Evolutionary conservation across 2,329 filamentous ascomycete genomes (phyloP), one percentile per base, ranked within the genome.

Genomic region (Penicillium sp.): DNA sequence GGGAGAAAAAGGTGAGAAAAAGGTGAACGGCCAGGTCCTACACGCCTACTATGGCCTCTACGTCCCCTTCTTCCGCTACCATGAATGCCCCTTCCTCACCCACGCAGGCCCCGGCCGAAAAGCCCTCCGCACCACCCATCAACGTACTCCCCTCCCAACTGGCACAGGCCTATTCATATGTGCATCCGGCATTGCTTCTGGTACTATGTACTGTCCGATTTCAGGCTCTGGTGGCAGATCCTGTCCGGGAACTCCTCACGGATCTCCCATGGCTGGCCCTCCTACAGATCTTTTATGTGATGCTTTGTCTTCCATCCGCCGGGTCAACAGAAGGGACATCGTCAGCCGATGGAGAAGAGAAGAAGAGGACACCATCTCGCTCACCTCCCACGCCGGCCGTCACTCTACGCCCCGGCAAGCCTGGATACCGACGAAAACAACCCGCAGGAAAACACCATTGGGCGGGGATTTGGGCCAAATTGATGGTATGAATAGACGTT

Each of bases 161-260:
- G 14, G 74, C 78, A 2, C 72, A 67, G 35, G 60, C 76, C 15
- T 77, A 84, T 58, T 79, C 83, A 9, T 75, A 87, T 56, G 64
- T 80, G 14, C 86, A 94, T 52, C 83, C 86, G 0, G 65, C 76
- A 17, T 65, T 88, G 8, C 73, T 94, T 19, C 74, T 87, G 19
- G 76, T 75, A 7, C 66, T 84, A 23, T 82, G 84, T 59, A 74
- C 76, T 31, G 59, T 78, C 48, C 77, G 77, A 26, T 91, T 94
- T 65, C 62, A 69, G 23, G 68, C 75, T 13, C 73, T 94, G 17
- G 84, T 94, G 18, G 71, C 74, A 11, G 78, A 90, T 50, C 87
- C 89, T 0, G 76, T 84, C 2, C 66, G 75, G 11, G 77, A 83
- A 5, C 75, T 94, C 25, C 64, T 77, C 10, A 74, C 62, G 19